Evolutionary conservation across 2,329 filamentous ascomycete species (phyloP), one percentile per base, ranked within the genome.

Genomic region (Tolypocladium guangdongense): DNA sequence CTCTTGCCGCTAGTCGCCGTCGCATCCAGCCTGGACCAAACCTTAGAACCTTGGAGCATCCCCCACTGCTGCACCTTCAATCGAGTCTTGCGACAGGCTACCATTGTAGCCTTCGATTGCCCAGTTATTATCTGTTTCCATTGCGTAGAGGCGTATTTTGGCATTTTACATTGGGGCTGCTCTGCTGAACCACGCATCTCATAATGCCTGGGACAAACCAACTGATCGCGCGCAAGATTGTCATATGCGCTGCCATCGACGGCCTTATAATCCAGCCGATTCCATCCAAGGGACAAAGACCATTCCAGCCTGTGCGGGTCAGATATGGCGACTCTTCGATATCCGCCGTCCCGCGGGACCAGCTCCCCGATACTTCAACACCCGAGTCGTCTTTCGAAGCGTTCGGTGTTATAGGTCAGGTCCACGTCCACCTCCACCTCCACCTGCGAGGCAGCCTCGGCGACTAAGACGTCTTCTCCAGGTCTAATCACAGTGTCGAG

Each of bases 401-500:
- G 4, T 82, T 81, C 65, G 80, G 80, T 16, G 70, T 83, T 51
- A 72, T 83, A 60, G 80, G 30, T 30, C 2, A 30, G 80, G n/a
- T n/a, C n/a, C n/a, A n/a, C n/a, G n/a, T 82, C 66, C 57, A 68
- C 50, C 36, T 20, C 27, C 43, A 22, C 62, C n/a, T n/a, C 32
- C 57, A 47, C 36, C 43, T 39, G 46, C 51, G 48, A 51, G 41
- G 36, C 41, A 32, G 14, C 24, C 7, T 50, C 32, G 18, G 22
- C 45, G n/a, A 22, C 38, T 55, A 18, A 55, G 33, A 14, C 14
- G 14, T 22, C 20, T 10, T 38, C 38, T 7, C 37, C 58, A 97
- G 92, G 93, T 24, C 74, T 99, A 1, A 80, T 99, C 46, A 89
- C 84, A 37, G 81, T 97, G 55, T 88, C 90, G 24, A 87, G 84